These are phyloP conservation scores for Graphilbum fragrans DNA, from an alignment of 2,329 filamentous ascomycete species.

Conservation along the genomic window DNA sequence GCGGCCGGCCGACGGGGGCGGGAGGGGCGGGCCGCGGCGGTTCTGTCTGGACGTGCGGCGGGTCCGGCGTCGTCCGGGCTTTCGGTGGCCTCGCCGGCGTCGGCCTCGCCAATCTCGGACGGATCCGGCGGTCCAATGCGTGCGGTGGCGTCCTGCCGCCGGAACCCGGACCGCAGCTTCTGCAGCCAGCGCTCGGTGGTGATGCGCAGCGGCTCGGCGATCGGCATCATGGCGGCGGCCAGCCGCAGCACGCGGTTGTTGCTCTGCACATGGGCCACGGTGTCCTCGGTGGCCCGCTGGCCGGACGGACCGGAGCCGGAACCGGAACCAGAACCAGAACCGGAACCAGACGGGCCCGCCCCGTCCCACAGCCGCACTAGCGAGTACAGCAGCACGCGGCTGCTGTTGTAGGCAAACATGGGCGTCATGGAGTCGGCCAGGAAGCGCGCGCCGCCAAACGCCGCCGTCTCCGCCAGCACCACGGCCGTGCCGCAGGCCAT, in stretches of 20 bases:
- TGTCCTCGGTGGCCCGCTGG: no score
- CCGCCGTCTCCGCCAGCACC: slow-evolving; percentile 25
- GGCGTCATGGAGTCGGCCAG: slow-evolving; percentile 31
- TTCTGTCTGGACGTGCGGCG: no score
- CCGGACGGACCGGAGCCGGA: no score
- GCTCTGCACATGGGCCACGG: no score
- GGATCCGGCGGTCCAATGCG: not conserved
- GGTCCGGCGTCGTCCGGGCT: no score
- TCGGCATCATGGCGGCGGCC: slow-evolving; percentile 25
- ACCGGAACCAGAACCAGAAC: no score
- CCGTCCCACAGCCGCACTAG: slow-evolving; percentile 27
- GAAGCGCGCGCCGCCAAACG: slow-evolving; percentile 26
- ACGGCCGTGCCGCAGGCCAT: slow-evolving; percentile 25
- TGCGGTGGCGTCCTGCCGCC: not conserved
- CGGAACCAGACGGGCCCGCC: no score
- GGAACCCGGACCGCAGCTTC: slow-evolving; percentile 18
- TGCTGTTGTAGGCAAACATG: slow-evolving; percentile 34
- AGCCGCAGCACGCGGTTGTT: slow-evolving; percentile 23
- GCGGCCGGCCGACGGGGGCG: no score
- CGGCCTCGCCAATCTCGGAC: no score
- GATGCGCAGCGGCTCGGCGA: slow-evolving; percentile 24
- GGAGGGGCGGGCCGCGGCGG: no score
- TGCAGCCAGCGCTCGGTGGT: slow-evolving; percentile 26
- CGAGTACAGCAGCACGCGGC: slow-evolving; percentile 34
- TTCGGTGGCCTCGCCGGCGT: no score